phyloP scores from a whole-genome alignment of 164 flowering plant species.

The Nymphaea colorata region DNA sequence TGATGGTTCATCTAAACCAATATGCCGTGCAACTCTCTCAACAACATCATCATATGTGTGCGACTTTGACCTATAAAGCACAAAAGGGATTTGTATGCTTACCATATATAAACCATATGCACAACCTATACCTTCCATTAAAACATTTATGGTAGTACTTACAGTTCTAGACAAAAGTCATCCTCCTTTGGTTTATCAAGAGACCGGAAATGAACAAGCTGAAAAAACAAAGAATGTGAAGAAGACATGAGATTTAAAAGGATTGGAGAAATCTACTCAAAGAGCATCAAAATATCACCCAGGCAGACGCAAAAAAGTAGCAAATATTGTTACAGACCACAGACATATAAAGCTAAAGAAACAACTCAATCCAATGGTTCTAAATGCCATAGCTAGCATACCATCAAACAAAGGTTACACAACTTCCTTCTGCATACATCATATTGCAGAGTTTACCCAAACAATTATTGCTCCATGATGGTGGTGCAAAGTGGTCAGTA shows the following conservation, averaged over 20 bases:
- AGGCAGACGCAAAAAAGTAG: too few species aligned
- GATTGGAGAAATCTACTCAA: too few species aligned
- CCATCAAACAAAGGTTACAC: too few species aligned
- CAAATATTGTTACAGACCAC: too few species aligned
- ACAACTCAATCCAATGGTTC: too few species aligned
- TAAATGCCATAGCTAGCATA: too few species aligned
- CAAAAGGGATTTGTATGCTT: background rate
- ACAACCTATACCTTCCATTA: background rate
- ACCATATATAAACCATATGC: background rate
- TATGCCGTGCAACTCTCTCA: constrained; percentile 63
- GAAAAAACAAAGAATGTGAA: constrained; percentile 4
- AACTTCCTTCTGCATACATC: too few species aligned
- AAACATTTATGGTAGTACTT: constrained; percentile 18
- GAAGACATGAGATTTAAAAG: background rate
- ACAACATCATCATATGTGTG: constrained; percentile 89
- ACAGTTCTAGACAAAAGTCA: constrained; percentile 82
- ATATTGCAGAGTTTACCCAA: too few species aligned
- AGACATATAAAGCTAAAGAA: too few species aligned
- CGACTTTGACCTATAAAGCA: constrained; percentile 55
- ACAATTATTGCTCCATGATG: too few species aligned
- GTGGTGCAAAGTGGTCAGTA: too few species aligned
- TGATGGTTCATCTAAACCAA: constrained; percentile 85
- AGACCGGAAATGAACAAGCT: constrained; percentile 89
- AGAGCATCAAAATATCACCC: too few species aligned
- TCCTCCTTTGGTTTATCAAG: constrained; percentile 93